phyloP scores from a whole-genome alignment of 768 basidiomycete species.

The Amanita rimosa region DNA sequence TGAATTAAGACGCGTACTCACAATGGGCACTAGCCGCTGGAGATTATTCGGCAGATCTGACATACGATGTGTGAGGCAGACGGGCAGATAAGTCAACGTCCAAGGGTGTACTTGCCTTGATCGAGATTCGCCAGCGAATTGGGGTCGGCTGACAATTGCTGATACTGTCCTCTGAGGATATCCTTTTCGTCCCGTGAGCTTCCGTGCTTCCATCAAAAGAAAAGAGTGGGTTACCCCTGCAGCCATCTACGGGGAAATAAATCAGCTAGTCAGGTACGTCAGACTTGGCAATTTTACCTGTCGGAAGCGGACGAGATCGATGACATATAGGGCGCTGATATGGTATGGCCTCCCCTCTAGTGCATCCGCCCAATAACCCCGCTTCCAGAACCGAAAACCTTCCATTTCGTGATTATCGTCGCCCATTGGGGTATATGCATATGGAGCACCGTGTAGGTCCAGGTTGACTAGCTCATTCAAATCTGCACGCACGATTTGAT shows the following conservation, averaged over 20 bases:
- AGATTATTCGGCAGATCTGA: constrained; percentile 93
- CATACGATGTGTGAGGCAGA: not conserved
- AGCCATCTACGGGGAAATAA: constrained; percentile 25
- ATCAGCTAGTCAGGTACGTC: not conserved
- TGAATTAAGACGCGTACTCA: constrained; percentile 26
- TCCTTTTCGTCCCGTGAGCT: constrained; percentile 36
- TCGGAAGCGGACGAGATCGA: constrained; percentile 92
- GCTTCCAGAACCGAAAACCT: constrained; percentile 98
- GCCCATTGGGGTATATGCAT: constrained; percentile 97
- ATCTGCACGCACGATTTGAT: constrained; percentile 96
- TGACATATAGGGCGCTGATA: constrained; percentile 94
- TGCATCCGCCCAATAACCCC: constrained; percentile 90
- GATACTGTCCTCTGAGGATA: constrained; percentile 85
- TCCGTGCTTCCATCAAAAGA: not conserved
- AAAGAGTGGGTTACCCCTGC: constrained; percentile 30
- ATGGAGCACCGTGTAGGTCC: constrained; percentile 87
- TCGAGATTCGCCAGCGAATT: constrained; percentile 91
- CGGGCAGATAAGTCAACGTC: not conserved
- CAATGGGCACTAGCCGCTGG: constrained; percentile 87
- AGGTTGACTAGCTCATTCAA: constrained; percentile 90
- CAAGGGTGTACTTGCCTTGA: constrained; percentile 47
- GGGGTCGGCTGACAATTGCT: constrained; percentile 88
- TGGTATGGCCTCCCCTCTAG: constrained; percentile 82
- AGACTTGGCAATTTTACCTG: constrained; percentile 36
- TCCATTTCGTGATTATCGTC: constrained; percentile 93